Conservation (phyloP, 2,329 filamentous ascomycete genomes). For the Coniosporium tulheliwenetii region DNA sequence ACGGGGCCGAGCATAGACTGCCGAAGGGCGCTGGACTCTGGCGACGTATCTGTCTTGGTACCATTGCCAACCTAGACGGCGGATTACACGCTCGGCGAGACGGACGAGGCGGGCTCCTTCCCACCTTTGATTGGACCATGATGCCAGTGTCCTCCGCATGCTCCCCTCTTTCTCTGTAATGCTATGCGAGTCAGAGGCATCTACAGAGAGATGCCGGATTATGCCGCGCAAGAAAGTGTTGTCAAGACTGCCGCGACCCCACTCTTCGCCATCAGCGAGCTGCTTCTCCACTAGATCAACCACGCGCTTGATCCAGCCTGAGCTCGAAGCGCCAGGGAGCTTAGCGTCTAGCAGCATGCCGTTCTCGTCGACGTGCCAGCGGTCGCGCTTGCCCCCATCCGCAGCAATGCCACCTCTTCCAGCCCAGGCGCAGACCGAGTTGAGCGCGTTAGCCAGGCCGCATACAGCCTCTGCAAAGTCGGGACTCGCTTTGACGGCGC, state of each 20-base stretch:
- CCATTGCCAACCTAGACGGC: conserved; percentile 66
- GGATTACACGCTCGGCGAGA: conserved; percentile 71
- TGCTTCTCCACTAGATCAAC: conserved; percentile 84
- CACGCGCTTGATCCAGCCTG: conserved; percentile 78
- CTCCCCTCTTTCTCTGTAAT: conserved; percentile 19
- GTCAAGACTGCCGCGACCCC: conserved; percentile 59
- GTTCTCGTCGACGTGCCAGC: conserved; percentile 81
- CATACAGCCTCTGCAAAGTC: conserved; percentile 96
- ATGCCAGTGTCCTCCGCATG: conserved; percentile 19
- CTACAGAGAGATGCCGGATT: conserved; percentile 27
- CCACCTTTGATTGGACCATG: conserved; percentile 63
- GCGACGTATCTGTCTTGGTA: conserved; percentile 68
- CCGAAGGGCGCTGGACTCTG: conserved; percentile 37
- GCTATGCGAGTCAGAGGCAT: conserved; percentile 15
- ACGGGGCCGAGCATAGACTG: conserved; percentile 55
- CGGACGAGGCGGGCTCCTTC: conserved; percentile 77
- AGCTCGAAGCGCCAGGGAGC: conserved; percentile 41
- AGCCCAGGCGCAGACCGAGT: conserved; percentile 91
- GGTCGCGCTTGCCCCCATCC: conserved; percentile 58
- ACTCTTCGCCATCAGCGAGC: conserved; percentile 67
- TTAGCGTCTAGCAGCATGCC: conserved; percentile 69
- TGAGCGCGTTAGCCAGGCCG: conserved; percentile 83
- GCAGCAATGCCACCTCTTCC: conserved; percentile 74
- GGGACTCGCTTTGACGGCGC: conserved; percentile 81
- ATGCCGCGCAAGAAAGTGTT: conserved; percentile 23